A percentile compares a stretch with the other conserved stretches of the same genome.
Conservation (phyloP, 1,139 yeast genomes). For the Trichomonascaceae sp. region DNA sequence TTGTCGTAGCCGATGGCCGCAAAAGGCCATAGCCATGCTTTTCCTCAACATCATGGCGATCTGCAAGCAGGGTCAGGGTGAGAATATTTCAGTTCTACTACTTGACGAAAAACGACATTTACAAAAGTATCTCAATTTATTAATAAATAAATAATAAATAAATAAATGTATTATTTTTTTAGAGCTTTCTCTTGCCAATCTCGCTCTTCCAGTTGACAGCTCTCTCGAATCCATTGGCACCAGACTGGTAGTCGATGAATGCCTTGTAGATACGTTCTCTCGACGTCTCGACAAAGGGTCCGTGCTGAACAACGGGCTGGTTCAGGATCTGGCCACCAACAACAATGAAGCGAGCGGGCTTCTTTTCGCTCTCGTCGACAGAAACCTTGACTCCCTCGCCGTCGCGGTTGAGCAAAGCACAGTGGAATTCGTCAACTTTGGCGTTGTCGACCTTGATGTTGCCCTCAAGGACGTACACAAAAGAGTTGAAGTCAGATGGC, state of each 20-base stretch:
- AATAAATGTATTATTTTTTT: too few species aligned
- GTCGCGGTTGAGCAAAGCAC: constrained; percentile 29
- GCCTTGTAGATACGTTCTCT: constrained; percentile 53
- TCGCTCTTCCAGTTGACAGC: constrained; percentile 55
- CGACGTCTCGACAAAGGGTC: constrained; percentile 74
- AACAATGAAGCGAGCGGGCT: constrained; percentile 44
- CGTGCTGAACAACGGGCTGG: constrained; percentile 75
- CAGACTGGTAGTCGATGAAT: constrained; percentile 54
- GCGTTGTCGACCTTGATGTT: constrained; percentile 37
- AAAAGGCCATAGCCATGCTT: too few species aligned
- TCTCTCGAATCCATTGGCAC: constrained; percentile 61
- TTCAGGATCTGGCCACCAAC: constrained; percentile 68
- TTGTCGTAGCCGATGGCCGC: too few species aligned
- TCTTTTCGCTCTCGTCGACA: constrained; percentile 16
- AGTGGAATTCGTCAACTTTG: constrained; percentile 34
- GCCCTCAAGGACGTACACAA: constrained; percentile 61
- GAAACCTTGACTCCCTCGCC: constrained; percentile 13
- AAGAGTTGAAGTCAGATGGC: constrained; percentile 53
- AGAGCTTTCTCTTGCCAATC: constrained; percentile 34
- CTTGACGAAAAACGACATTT: too few species aligned
- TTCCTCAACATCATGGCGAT: too few species aligned
- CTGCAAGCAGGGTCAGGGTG: too few species aligned
- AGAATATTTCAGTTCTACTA: too few species aligned
- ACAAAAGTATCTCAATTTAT: too few species aligned
- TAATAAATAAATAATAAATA: too few species aligned